Evolutionary conservation across 495 filamentous ascomycete species (phyloP), one percentile per base, ranked within the genome.

Genomic region (Xylaria scruposa): DNA sequence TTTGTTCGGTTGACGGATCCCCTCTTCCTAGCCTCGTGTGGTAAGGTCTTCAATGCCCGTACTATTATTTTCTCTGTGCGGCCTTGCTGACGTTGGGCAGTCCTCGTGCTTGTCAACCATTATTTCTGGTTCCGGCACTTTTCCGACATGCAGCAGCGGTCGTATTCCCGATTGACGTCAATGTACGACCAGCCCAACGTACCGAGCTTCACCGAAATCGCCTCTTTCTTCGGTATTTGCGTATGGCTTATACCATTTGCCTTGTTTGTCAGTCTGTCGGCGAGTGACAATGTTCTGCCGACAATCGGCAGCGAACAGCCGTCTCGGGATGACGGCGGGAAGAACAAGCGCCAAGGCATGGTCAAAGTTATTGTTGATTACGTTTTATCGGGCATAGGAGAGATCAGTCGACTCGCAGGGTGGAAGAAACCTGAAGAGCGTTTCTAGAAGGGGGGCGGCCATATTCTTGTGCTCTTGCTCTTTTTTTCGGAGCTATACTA

Each of bases 231-330:
- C 77, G 96, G 96, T 5, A 85, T 99, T 10, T 97, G 94, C 78
- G 94, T 99, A 17, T 99, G 96, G 96, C 87, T 99, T 15, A 92
- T 98, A 2, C 96, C 96, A 0, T 99, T 99, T 81, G 90, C 95
- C 33, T 87, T 99, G 46, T 99, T 99, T 77, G 95, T 99, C 38
- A 94, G 91, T 67, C 83, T 99, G 21, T 95, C 92, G 21, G 97
- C 96, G 2, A 92, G 94, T 56, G 96, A 99, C 74, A 98, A 98
- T 79, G 92, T 98, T 13, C 83, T 99, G 70, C 96, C 96, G 3
- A 95, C 90, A 59, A 98, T 97, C 86, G 84, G 82, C 47, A 86
- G 77, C 65, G 87, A 83, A 73, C 83, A 75, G 72, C 81, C 77
- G 72, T 83, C 74, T 42, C 81, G 38, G 70, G 80, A 80, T 12